Evolutionary conservation across 2,329 filamentous ascomycete species (phyloP), one percentile per base, ranked within the genome.

Genomic region (Periconia macrospinosa): DNA sequence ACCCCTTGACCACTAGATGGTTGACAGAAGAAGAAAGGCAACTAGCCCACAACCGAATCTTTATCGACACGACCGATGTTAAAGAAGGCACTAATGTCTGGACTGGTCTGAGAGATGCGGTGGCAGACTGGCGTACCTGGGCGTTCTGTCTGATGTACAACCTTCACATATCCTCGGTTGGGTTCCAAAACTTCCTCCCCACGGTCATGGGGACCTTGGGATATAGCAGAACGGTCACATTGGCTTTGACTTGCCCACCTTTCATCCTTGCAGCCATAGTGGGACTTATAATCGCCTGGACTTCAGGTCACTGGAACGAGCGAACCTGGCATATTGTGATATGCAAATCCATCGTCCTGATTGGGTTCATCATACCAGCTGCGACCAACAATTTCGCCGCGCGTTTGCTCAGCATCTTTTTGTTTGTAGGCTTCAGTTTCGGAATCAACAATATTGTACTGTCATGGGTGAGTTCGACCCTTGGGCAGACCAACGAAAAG

Each of bases 21-120:
- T 67, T 81, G 7, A 75, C 60, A 1, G 68, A 64, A 0, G 73
- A 75, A 2, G 76, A 83, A 61, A 72, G 74, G 20, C 68, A 78
- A 45, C 45, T 67, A 8, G 64, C 65, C 2, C 60, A 68, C 19
- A 45, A 57, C 30, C 58, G 63, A 8, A 65, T 68, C 62, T 72
- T 75, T 52, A 66, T 67, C 30, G 81, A 84, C 53, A 82, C 79
- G 69, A 45, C 76, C 66, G 2, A 55, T 68, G 9, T 56, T 68
- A 19, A 70, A 66, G 51, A 57, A 46, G 54, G 47, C 10, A 52
- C 54, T 27, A 57, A 58, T 41, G 54, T 61, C 13, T 58, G 61
- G 47, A 57, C 50, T 37, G 60, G 61, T 35, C 54, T 62, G 5
- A 47, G 51, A 13, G 52, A 61, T 45, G 60, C 60, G 17, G 50